phyloP scores from a whole-genome alignment of 83 land plant genomes.

The Thuja plicata region DNA sequence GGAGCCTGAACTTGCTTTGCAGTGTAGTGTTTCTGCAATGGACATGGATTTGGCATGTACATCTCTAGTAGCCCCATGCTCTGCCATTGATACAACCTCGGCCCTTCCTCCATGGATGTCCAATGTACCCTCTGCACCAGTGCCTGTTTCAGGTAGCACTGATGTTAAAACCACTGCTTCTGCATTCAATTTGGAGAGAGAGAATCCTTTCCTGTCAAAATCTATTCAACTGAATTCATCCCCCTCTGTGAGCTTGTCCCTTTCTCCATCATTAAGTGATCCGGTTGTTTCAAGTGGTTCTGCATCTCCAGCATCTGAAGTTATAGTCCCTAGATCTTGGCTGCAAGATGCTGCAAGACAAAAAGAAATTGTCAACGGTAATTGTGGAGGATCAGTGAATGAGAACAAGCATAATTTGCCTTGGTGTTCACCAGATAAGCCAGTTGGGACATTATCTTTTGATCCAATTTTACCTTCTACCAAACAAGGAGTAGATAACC shows the following conservation, averaged over 20 bases:
- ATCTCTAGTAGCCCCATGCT: neutral
- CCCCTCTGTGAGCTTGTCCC: slow-evolving; percentile 14
- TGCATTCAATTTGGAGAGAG: slow-evolving; percentile 6
- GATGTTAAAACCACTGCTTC: slow-evolving; percentile 8
- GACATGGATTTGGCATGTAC: slow-evolving; percentile 5
- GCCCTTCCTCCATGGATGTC: slow-evolving; percentile 34
- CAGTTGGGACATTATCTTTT: slow-evolving; percentile 4
- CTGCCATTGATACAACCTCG: slow-evolving; percentile 9
- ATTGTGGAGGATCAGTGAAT: neutral
- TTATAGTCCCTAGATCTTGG: slow-evolving; percentile 14
- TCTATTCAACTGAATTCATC: slow-evolving; percentile 14
- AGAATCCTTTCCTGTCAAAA: neutral
- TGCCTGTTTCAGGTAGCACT: slow-evolving; percentile 11
- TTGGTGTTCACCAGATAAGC: neutral
- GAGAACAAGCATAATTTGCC: slow-evolving; percentile 9
- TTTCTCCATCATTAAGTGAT: slow-evolving; percentile 16
- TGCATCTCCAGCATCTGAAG: slow-evolving; percentile 18
- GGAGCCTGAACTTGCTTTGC: slow-evolving; percentile 17
- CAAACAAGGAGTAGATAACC: slow-evolving; percentile 4
- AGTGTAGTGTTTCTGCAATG: slow-evolving; percentile 9
- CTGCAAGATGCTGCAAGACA: slow-evolving; percentile 7
- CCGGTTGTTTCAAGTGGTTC: slow-evolving; percentile 12
- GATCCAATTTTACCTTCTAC: slow-evolving; percentile 11
- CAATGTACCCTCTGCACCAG: slow-evolving; percentile 17
- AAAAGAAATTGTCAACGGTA: slow-evolving; percentile 7